Base-by-base conservation (phyloP, 441 rosid genomes). In the Corymbia citriodora region DNA sequence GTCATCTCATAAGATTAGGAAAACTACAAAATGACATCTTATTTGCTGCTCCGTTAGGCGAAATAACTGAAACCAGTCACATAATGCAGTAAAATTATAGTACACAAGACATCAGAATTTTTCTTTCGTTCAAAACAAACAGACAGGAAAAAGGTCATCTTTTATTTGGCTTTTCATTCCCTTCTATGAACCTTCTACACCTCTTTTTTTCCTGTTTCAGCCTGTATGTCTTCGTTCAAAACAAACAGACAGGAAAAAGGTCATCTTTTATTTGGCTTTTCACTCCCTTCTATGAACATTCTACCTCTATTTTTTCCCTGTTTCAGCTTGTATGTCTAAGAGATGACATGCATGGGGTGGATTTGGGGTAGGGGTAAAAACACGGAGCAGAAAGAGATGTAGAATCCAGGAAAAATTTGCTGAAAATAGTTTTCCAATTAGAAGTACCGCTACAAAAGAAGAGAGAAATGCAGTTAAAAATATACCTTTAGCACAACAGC, bases 401-500 rank as follows among this genome's bases (percentile, higher is more conserved):
- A 79, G 23, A 79, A 79, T 23, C 52, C 53, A 79, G 11, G 85
- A 48, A 45, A 12, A 79, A 45, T 12, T 79, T n/a, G 36, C 52
- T 45, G n/a, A 0, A 79, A 79, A 79, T 45, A 79, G 6, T 79
- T 45, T 23, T 6, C 5, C 53, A 79, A 12, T 45, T 45, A 45
- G 50, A 45, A 79, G 52, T 45, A 45, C 9, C 85, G 23, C 85
- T 45, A 79, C 52, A 12, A 23, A 79, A 45, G 23, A 23, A 79
- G 52, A 12, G 53, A 1, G 52, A 23, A 12, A 45, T 45, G 85
- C n/a, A 23, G 50, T 79, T 23, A 13, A 23, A 79, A 79, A 45
- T 79, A 72, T 94, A 96, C 99, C 99, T 98, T 98, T 21, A 98
- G 92, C 91, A 97, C 99, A 87, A 93, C 94, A 88, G 99, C 99